Percentiles rank a stretch among this genome's conserved stretches.
These are phyloP conservation scores for Plasmodium blacklocki DNA, from an alignment of 169 alveolate species.

Conservation along the genomic window DNA sequence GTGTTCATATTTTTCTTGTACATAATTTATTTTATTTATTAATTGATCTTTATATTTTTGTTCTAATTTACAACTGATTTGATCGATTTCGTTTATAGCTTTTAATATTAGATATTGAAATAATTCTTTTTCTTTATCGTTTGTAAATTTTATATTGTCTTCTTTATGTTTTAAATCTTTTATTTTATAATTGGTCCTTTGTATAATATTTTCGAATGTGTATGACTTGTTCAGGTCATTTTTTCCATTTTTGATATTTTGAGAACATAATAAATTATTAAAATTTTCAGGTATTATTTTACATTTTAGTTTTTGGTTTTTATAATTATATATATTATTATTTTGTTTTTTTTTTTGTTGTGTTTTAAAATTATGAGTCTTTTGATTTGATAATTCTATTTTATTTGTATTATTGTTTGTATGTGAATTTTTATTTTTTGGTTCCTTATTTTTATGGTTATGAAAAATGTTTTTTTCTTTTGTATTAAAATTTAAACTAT, in stretches of 20 bases:
- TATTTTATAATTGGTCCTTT: not conserved
- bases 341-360: too few species aligned
- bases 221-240: not conserved
- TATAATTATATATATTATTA: not conserved
- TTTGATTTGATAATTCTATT: too few species aligned
- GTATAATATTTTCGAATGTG: not conserved
- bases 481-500: too few species aligned
- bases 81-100: slow-evolving; percentile 51
- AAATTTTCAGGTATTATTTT: too few species aligned
- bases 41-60: slow-evolving; percentile 28
- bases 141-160: slow-evolving; percentile 17
- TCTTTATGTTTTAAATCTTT: not conserved
- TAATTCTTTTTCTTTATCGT: slow-evolving; percentile 36
- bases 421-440: too few species aligned
- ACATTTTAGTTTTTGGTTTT: not conserved
- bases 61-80: slow-evolving; percentile 17
- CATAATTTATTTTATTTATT: not conserved
- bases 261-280: too few species aligned
- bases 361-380: too few species aligned
- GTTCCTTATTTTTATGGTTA: too few species aligned
- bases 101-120: slow-evolving; percentile 38
- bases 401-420: too few species aligned
- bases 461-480: too few species aligned
- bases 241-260: not conserved
- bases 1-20: slow-evolving; percentile 27